Base-by-base conservation (phyloP, 164 flowering plant genomes). In the Dillenia turbinata region DNA sequence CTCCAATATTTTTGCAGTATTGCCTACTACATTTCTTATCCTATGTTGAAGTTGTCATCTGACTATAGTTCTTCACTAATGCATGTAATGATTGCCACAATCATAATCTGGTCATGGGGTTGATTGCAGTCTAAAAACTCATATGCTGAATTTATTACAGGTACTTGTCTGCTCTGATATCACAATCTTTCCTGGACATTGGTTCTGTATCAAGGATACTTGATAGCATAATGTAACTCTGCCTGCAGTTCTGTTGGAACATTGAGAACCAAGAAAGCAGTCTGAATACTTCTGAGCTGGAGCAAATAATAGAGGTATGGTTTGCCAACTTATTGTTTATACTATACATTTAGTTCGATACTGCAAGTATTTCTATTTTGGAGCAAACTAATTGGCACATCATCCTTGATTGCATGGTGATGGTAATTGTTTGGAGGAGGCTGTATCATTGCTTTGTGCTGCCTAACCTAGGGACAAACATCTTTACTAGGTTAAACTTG, bases 171-270 rank as follows among this genome's bases (percentile, higher is more conserved):
- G 99, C 99, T 56, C 74, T 95, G 71, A 90, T 92, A 66, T 95
- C 99, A 46, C 99, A 95, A 75, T 89, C 96, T 55, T 95, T 94
- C 83, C 68, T 95, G 83, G 97, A 95, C 74, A 86, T 95, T 71
- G 99, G 99, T 44, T 89, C 97, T 62, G 92, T 95, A 12, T 89
- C 97, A 44, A 87, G 96, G 74, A 95, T 92, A 74, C 74, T 95
- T 65, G 99, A 92, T 69, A 73, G 97, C 63, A 89, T 95, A 63
- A 95, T 92, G 97, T 89, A 84, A 67, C 90, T 92, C 24, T 95
- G 99, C 77, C 74, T 86, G 64, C 97, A 90, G 71, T 92, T 89
- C 76, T 95, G 97, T 80, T 89, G 96, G 96, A 86, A 67, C 68
- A 80, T 89, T 54, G 97, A 95, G 73, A 81, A 76, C 66, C 81